A percentile compares a stretch with the other conserved stretches of the same genome.
These are phyloP conservation scores for Aotearoamyces nothofagi DNA, from an alignment of 2,329 filamentous ascomycete species.

Conservation along the genomic window DNA sequence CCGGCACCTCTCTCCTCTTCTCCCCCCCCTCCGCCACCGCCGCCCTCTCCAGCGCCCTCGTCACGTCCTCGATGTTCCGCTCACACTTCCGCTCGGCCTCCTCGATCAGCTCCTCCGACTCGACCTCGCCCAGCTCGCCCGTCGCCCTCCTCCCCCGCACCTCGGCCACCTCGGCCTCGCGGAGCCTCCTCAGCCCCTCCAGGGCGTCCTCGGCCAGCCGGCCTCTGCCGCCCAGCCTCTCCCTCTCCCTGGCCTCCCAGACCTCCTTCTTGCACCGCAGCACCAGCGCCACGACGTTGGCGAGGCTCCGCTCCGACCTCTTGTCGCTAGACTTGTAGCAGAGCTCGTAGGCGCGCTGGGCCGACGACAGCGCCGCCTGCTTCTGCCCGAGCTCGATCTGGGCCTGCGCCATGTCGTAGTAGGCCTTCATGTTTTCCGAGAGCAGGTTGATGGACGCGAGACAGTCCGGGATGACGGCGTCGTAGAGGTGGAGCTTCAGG, in stretches of 20 bases:
- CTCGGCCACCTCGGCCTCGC: conserved; percentile 25
- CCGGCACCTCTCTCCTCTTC: conserved; percentile 46
- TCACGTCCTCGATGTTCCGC: conserved; percentile 28
- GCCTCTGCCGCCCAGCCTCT: conserved; percentile 36
- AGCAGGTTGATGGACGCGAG: conserved; percentile 55
- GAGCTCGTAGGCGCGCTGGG: conserved; percentile 56
- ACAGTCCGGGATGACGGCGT: conserved; percentile 65
- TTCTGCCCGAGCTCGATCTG: conserved; percentile 59
- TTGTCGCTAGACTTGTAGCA: conserved; percentile 55
- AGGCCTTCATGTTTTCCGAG: conserved; percentile 59
- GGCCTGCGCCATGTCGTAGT: conserved; percentile 72
- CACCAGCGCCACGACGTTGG: conserved; percentile 58
- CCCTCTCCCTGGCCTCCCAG: conserved; percentile 63
- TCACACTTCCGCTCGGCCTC: conserved; percentile 26
- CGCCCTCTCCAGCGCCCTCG: conserved; percentile 25
- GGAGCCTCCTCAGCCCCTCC: conserved; percentile 30
- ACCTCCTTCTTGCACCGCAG: conserved; percentile 70
- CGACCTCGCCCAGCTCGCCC: conserved; percentile 17
- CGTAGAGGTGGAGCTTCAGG: conserved; percentile 58
- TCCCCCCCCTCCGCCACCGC: conserved; percentile 24
- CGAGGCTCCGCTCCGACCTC: conserved; percentile 60
- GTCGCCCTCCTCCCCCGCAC: conserved; percentile 11
- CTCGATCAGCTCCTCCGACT: conserved; percentile 27
- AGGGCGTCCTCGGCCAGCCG: conserved; percentile 47
- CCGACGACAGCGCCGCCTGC: conserved; percentile 57